Conservation (phyloP, 1,139 yeast species). For the Lodderomyces jiufengensis region DNA sequence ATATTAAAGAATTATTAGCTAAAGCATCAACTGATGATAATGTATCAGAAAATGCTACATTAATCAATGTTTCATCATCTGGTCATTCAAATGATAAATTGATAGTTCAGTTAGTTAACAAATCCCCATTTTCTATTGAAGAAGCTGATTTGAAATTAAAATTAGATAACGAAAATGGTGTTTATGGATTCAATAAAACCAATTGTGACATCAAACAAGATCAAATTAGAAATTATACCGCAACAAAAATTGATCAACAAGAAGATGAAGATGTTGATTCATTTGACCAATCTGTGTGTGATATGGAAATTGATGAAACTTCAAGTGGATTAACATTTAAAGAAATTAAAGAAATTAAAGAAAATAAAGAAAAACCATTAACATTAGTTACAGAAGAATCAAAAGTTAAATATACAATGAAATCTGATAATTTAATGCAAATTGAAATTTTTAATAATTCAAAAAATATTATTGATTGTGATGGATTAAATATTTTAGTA, state of each 20-base stretch:
- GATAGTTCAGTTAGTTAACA: slow-evolving; percentile 23
- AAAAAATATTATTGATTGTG: slow-evolving; percentile 24
- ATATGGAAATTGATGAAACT: background rate
- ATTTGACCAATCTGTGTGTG: slow-evolving; percentile 11
- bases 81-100: background rate
- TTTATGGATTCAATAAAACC: slow-evolving; percentile 23
- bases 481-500: slow-evolving; percentile 29
- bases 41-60: background rate
- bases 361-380: background rate
- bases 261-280: slow-evolving; percentile 23
- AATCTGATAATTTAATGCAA: slow-evolving; percentile 31
- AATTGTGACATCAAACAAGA: slow-evolving; percentile 27
- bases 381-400: slow-evolving; percentile 11
- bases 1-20: background rate
- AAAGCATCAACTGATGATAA: background rate
- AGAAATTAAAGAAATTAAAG: background rate
- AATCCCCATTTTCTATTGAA: slow-evolving; percentile 20
- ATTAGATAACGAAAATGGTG: slow-evolving; percentile 17
- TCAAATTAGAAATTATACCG: slow-evolving; percentile 25
- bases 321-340: background rate
- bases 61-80: background rate
- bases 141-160: slow-evolving; percentile 31
- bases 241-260: slow-evolving; percentile 16
- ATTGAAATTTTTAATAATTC: slow-evolving; percentile 32
- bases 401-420: slow-evolving; percentile 27